Evolutionary conservation across 2,329 filamentous ascomycete species (phyloP), one percentile per base, ranked within the genome.

Genomic region (Colletotrichum ledebouriae): DNA sequence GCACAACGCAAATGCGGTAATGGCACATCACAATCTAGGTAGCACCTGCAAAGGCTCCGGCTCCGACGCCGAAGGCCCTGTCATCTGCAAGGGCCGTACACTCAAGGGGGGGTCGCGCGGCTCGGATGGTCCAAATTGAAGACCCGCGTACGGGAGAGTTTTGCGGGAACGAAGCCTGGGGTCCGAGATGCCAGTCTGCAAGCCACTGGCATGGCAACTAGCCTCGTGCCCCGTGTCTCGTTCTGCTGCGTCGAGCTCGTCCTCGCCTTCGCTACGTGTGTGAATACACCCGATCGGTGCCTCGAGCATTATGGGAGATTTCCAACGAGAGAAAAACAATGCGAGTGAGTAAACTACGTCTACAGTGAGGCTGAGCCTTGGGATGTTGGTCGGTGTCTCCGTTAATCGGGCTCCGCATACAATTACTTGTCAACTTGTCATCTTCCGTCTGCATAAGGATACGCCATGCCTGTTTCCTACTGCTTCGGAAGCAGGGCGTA

Each of bases 341-440:
- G 52, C 25, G 49, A 63, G 37, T 41, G 47, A 39, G 52, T 41
- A 55, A 17, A 50, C 58, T 67, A 59, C 63, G 56, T 67, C 56
- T 52, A 33, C 49, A 69, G 57, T 53, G 63, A 67, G 67, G 67
- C 67, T 69, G 67, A 67, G 67, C 67, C 62, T 44, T 52, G 63
- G 63, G 33, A 34, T 63, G 57, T 63, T 49, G 61, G 62, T 41
- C 61, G 66, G 61, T 65, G 49, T 69, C 66, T 60, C 61, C 66
- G 56, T 69, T 66, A 47, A 65, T 69, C 66, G 66, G 55, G 55
- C 7, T 33, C 34, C 20, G 25, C 44, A 55, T 37, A 59, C 56
- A 47, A 42, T 7, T 29, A 56, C 37, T 6, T 29, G 25, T 29
- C 46, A 49, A 58, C 37, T 44, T 67, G 64, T 58, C 60, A 50